Conservation (phyloP, 192 early-diverging fungal genomes). For the Entrophospora sp. region DNA sequence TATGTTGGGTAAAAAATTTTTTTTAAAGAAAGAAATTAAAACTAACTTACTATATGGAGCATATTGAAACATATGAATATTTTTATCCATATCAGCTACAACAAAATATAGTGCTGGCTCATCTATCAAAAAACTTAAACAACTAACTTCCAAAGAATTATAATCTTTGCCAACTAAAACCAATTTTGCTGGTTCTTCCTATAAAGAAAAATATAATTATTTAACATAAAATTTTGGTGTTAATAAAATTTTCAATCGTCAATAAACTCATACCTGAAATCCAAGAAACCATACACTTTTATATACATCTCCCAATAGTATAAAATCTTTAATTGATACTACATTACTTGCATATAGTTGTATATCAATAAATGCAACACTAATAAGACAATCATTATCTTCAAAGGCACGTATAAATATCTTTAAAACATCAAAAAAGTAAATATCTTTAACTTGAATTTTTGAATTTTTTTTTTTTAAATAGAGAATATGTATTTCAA, state of each 20-base stretch:
- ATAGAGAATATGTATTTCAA: constrained; percentile 1
- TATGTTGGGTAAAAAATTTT: too few relatives aligned
- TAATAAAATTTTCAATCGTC: background rate
- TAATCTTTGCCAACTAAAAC: constrained; percentile 84
- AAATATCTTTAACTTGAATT: background rate
- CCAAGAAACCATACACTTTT: constrained; percentile 86
- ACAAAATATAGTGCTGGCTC: constrained; percentile 62
- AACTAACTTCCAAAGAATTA: constrained; percentile 62
- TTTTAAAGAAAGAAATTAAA: background rate
- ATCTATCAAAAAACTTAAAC: constrained; percentile 70
- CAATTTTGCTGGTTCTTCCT: constrained; percentile 89
- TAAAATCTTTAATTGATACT: constrained; percentile 75
- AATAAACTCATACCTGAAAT: constrained; percentile 62
- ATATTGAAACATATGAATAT: constrained; percentile 77
- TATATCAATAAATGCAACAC: constrained; percentile 91
- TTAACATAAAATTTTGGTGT: background rate
- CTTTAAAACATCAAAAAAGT: constrained; percentile 25
- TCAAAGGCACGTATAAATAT: constrained; percentile 81
- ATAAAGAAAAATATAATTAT: background rate
- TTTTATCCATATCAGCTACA: constrained; percentile 77
- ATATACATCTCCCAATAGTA: constrained; percentile 78
- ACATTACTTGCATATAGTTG: constrained; percentile 82
- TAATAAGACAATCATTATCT: constrained; percentile 68
- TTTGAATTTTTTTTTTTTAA: background rate
- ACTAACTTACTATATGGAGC: constrained; percentile 79